Base-by-base conservation (phyloP, 2,329 filamentous ascomycete genomes). In the Dactylellina parvicollis region DNA sequence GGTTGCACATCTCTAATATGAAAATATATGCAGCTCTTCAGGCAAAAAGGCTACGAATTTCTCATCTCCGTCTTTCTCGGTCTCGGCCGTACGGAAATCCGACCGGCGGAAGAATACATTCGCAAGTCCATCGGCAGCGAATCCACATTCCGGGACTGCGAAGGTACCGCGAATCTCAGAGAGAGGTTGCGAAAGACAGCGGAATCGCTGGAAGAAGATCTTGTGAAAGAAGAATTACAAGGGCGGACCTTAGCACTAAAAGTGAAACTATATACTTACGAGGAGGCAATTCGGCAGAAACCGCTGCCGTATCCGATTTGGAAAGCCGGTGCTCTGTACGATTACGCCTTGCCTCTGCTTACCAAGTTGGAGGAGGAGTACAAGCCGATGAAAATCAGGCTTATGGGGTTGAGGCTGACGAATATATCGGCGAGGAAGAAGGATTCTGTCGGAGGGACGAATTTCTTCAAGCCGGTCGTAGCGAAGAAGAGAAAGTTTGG, bases 71-170 rank as follows among this genome's bases (percentile, higher is more conserved):
- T 90, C 77, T 90, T 96, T 76, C 85, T 98, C 0, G 95, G 95
- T 0, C 84, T 98, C 0, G 95, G 95, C 0, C 85, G 93, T 30
- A 98, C 94, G 0, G 87, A 86, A 42, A 86, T 98, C 2, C 90
- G 94, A 70, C 94, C 93, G 0, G 90, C 91, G 0, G 92, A 96
- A 77, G 92, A 94, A 65, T 92, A 92, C 76, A 92, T 96, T 79
- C 87, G 95, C 14, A 98, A 98, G 80, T 96, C 92, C 75, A 90
- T 98, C 0, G 94, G 95, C 16, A 97, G 93, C 0, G 95, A 99
- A 80, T 90, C 90, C 74, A 98, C 94, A 0, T 99, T 99, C 77
- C 84, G 86, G 38, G 93, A 97, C 52, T 87, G 96, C 78, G 87
- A 86, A 1, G 88, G 89, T 59, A 86, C 89, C 12, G 80, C 82